Evolutionary conservation across 306 rosid genomes (phyloP).

Genomic region (Malus fusca): DNA sequence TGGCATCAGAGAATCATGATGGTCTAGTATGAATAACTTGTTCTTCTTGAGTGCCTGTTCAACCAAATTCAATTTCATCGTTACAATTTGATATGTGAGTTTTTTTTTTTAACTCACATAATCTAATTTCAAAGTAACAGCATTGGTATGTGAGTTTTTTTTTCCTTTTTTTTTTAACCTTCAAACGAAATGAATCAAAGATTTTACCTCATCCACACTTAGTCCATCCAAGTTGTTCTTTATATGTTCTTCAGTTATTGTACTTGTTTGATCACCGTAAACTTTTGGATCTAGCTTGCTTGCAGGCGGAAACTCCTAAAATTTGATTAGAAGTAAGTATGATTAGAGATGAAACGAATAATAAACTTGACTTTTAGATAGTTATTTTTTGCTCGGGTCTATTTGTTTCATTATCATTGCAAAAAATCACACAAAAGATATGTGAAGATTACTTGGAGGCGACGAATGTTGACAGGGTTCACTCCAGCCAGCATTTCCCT

Average conservation of each 20-base stretch:
- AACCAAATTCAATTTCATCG: neutral
- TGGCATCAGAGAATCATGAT: conserved; percentile 52
- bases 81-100: neutral
- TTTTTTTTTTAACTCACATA: neutral
- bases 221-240: conserved; percentile 44
- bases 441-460: conserved; percentile 43
- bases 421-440: neutral
- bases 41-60: conserved; percentile 46
- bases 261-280: conserved; percentile 57
- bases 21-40: conserved; percentile 54
- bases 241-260: conserved; percentile 39
- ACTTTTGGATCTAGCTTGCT: conserved; percentile 49
- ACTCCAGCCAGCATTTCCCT: conserved; percentile 73
- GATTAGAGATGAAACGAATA: neutral
- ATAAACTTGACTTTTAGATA: no score
- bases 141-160: neutral
- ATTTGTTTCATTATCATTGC: neutral
- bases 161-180: neutral
- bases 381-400: neutral
- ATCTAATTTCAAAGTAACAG: neutral
- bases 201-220: conserved; percentile 45
- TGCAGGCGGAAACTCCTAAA: conserved; percentile 59
- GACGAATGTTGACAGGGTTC: conserved; percentile 48
- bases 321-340: neutral
- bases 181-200: neutral